These are phyloP conservation scores for Pisolithus albus DNA, from an alignment of 768 basidiomycete genomes.

Conservation along the genomic window DNA sequence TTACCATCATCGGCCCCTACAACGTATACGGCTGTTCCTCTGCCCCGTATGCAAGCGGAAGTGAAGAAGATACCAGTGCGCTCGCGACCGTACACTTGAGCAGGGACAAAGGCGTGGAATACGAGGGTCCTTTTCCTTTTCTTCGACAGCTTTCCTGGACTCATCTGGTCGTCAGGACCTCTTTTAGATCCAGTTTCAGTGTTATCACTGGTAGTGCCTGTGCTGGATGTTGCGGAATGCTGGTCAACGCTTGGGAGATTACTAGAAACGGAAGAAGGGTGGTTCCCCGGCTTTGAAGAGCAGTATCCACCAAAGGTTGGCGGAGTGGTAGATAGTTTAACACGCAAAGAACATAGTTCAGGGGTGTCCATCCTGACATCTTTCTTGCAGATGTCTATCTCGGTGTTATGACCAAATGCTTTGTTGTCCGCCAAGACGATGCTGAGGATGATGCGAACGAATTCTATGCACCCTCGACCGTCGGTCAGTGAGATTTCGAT, in stretches of 20 bases:
- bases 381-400: too few species aligned
- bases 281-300: not conserved
- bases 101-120: not conserved
- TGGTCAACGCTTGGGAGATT: not conserved
- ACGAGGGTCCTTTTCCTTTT: not conserved
- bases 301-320: not conserved
- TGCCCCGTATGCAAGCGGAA: conserved; percentile 8
- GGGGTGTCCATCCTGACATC: too few species aligned
- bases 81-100: not conserved
- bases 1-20: too few species aligned
- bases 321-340: not conserved
- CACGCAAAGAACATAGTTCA: too few species aligned
- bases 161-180: not conserved
- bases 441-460: too few species aligned
- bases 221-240: not conserved
- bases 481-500: too few species aligned
- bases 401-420: too few species aligned
- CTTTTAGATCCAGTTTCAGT: not conserved
- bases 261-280: not conserved
- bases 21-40: conserved; percentile 8
- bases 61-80: conserved; percentile 7
- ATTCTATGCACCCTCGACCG: too few species aligned
- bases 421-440: too few species aligned
- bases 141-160: too few species aligned
- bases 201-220: not conserved